Conservation (phyloP, 2,329 filamentous ascomycete species). For the Eutypa lata region DNA sequence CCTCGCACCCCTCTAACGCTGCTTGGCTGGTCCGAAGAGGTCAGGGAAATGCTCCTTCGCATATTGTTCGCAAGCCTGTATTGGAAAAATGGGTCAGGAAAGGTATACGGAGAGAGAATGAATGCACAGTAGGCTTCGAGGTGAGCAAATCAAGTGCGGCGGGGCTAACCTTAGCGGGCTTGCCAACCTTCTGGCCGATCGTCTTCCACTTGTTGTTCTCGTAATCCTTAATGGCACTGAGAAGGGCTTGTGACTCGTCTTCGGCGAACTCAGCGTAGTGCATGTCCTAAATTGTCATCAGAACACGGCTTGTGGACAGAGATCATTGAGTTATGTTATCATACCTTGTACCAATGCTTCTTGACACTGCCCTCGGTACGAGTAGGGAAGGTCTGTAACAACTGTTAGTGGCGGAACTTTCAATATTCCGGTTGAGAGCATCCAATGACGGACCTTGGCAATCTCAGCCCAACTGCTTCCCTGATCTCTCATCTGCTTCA, state of each 20-base stretch:
- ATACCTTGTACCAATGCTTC: slow-evolving; percentile 99
- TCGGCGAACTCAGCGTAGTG: slow-evolving; percentile 98
- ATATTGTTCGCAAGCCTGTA: slow-evolving; percentile 81
- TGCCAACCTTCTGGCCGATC: slow-evolving; percentile 94
- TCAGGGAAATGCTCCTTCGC: slow-evolving; percentile 89
- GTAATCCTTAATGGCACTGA: slow-evolving; percentile 97
- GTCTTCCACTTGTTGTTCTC: slow-evolving; percentile 98
- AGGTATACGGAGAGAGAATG: not conserved
- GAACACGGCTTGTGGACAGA: slow-evolving; percentile 2
- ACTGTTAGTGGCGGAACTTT: slow-evolving; percentile 13
- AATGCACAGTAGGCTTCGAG: slow-evolving; percentile 5
- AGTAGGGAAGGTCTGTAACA: slow-evolving; percentile 74
- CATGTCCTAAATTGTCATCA: slow-evolving; percentile 69
- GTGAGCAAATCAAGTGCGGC: slow-evolving; percentile 1
- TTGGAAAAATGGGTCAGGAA: slow-evolving; percentile 2
- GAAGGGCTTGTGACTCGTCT: slow-evolving; percentile 80
- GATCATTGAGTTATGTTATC: slow-evolving; percentile 9
- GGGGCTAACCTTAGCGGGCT: slow-evolving; percentile 80
- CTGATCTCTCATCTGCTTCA: slow-evolving; percentile 92
- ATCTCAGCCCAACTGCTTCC: slow-evolving; percentile 98
- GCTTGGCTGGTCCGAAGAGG: slow-evolving; percentile 25
- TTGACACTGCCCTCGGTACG: slow-evolving; percentile 97
- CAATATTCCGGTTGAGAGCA: not conserved
- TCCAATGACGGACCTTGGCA: slow-evolving; percentile 67
- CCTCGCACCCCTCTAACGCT: slow-evolving; percentile 18